These are phyloP conservation scores for Penicillium aurantiogriseum DNA, from an alignment of 2,329 filamentous ascomycete species.

Conservation along the genomic window DNA sequence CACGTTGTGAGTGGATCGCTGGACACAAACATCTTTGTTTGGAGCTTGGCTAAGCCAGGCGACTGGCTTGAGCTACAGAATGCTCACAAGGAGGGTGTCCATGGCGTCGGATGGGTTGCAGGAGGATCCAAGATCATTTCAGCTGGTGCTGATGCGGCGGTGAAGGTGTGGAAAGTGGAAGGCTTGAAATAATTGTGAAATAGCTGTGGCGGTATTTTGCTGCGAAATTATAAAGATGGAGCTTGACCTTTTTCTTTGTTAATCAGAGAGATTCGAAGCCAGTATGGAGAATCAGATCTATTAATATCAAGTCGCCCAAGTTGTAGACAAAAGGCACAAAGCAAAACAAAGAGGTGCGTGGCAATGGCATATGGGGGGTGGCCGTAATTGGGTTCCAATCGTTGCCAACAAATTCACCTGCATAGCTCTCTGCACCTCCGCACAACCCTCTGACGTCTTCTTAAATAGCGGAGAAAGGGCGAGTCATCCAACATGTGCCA, in stretches of 20 bases:
- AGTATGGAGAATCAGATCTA: not conserved
- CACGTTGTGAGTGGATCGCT: conserved; percentile 81
- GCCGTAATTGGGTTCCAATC: conserved; percentile 6
- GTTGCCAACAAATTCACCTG: conserved; percentile 8
- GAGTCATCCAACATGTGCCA: not conserved
- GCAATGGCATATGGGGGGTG: conserved; percentile 7
- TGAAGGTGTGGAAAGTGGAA: conserved; percentile 81
- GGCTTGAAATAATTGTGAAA: conserved; percentile 43
- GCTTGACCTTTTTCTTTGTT: not conserved
- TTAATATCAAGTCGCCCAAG: not conserved
- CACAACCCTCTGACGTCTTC: conserved; percentile 3
- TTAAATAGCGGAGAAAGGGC: conserved; percentile 1
- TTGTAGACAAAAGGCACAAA: not conserved
- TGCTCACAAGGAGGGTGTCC: conserved; percentile 94
- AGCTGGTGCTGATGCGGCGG: conserved; percentile 79
- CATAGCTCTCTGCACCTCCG: conserved; percentile 7
- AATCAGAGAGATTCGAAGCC: not conserved
- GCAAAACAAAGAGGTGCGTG: conserved; percentile 16
- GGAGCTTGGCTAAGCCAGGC: conserved; percentile 81
- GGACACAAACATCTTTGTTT: conserved; percentile 90
- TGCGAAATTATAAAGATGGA: not conserved
- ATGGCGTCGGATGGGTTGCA: conserved; percentile 77
- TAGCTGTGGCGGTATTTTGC: not conserved
- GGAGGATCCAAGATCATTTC: conserved; percentile 68
- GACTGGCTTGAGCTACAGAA: conserved; percentile 80